These are phyloP conservation scores for Gossypium lobatum DNA, from an alignment of 441 rosid genomes.

Conservation along the genomic window DNA sequence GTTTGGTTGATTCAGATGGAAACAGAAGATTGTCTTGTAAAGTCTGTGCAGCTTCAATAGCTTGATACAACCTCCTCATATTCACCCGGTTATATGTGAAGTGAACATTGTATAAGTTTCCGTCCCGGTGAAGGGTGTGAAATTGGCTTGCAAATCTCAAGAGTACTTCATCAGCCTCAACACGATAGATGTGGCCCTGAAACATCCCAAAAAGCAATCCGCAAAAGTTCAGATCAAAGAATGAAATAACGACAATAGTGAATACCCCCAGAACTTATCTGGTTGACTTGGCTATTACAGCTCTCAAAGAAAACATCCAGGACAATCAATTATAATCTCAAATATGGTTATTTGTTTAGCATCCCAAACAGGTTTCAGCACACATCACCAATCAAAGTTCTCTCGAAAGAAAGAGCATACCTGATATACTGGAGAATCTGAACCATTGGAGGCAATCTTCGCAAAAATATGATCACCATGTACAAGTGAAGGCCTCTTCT, in stretches of 20 bases:
- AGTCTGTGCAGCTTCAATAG: conserved; percentile 39
- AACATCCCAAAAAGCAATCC: conserved; percentile 5
- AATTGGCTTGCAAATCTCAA: conserved; percentile 35
- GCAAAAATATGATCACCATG: conserved; percentile 47
- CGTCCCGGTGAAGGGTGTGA: conserved; percentile 30
- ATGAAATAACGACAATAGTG: not conserved
- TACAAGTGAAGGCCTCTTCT: conserved; percentile 60
- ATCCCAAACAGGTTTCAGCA: not conserved
- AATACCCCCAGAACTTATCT: not conserved
- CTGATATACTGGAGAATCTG: conserved; percentile 23
- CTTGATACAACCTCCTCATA: conserved; percentile 55
- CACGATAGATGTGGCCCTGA: conserved; percentile 50
- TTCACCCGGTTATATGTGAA: conserved; percentile 39
- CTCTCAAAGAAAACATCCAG: not conserved
- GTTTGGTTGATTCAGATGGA: conserved; percentile 28
- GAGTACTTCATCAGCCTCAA: conserved; percentile 56
- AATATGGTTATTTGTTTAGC: not conserved
- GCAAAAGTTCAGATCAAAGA: not conserved
- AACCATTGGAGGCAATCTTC: conserved; percentile 21
- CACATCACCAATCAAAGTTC: conserved; percentile 3
- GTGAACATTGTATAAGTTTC: conserved; percentile 28
- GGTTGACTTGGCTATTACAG: not conserved
- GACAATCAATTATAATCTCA: not conserved
- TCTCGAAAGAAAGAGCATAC: conserved; percentile 22
- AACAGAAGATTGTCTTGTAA: conserved; percentile 41